Evolutionary conservation across 345 rosid genomes (phyloP).

Genomic region (Pelargonium nanum): DNA sequence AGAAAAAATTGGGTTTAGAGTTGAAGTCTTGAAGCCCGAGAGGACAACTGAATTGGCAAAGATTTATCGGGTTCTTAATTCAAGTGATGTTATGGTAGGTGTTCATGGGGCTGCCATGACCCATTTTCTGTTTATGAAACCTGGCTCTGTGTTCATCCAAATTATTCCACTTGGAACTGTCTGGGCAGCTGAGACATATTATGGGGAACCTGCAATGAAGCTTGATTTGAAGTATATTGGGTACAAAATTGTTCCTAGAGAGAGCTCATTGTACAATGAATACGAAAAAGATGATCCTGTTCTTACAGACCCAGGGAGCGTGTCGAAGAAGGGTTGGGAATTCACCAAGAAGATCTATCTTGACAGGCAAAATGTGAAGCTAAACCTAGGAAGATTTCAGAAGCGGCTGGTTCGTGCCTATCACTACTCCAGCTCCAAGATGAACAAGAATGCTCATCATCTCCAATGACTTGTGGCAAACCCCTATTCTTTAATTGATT

Average conservation of each 20-base stretch:
- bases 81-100: constrained; percentile 72
- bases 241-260: constrained; percentile 44
- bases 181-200: constrained; percentile 83
- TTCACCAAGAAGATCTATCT: constrained; percentile 67
- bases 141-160: constrained; percentile 64
- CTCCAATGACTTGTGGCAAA: neutral
- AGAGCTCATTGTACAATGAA: constrained; percentile 55
- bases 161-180: constrained; percentile 72
- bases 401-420: constrained; percentile 47
- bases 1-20: constrained; percentile 46
- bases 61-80: constrained; percentile 44
- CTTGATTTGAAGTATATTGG: constrained; percentile 61
- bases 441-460: constrained; percentile 2
- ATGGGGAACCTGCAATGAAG: constrained; percentile 69
- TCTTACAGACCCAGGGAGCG: constrained; percentile 50
- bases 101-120: constrained; percentile 96
- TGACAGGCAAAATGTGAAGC: constrained; percentile 50
- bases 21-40: constrained; percentile 46
- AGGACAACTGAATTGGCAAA: constrained; percentile 53
- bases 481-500: neutral
- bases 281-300: constrained; percentile 52
- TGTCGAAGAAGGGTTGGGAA: constrained; percentile 61
- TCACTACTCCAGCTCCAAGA: constrained; percentile 20
- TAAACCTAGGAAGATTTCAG: constrained; percentile 45
- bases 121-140: constrained; percentile 67